Evolutionary conservation across 225 moss, liverwort and hornwort genomes (phyloP).

Genomic region (Physcomitrium patens): DNA sequence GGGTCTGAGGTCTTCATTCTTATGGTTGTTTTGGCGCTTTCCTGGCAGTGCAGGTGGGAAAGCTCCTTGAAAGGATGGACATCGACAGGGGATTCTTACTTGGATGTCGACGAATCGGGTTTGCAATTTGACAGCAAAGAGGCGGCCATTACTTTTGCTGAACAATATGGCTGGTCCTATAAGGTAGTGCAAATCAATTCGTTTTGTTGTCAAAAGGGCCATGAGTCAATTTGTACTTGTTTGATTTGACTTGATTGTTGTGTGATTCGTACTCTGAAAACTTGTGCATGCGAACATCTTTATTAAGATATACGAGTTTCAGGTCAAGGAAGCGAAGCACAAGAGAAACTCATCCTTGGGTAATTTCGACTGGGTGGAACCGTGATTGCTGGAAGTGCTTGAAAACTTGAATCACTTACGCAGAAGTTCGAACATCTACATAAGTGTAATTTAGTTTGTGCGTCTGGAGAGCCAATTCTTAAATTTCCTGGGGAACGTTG

Average conservation of each 20-base stretch:
- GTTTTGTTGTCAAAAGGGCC: neutral
- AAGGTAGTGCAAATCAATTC: conserved; percentile 26
- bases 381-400: conserved; percentile 29
- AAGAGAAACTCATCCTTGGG: conserved; percentile 30
- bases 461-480: no score
- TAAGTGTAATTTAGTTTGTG: no score
- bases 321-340: conserved; percentile 41
- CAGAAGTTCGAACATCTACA: neutral
- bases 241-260: no score
- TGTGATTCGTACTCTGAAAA: neutral
- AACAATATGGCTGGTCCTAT: conserved; percentile 49
- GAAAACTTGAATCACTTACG: neutral
- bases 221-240: no score
- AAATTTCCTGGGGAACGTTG: no score
- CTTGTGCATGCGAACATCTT: neutral
- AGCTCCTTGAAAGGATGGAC: conserved; percentile 48
- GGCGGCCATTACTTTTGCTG: conserved; percentile 37
- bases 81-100: conserved; percentile 43
- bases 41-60: conserved; percentile 38
- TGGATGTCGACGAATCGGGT: conserved; percentile 40
- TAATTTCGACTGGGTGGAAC: conserved; percentile 48
- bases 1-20: neutral
- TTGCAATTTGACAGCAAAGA: conserved; percentile 41
- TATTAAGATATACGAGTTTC: conserved; percentile 22
- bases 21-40: neutral